Percentiles rank a stretch among this genome's conserved stretches.
Conservation (phyloP, 2,329 filamentous ascomycete genomes). For the Neofusicoccum sp. region DNA sequence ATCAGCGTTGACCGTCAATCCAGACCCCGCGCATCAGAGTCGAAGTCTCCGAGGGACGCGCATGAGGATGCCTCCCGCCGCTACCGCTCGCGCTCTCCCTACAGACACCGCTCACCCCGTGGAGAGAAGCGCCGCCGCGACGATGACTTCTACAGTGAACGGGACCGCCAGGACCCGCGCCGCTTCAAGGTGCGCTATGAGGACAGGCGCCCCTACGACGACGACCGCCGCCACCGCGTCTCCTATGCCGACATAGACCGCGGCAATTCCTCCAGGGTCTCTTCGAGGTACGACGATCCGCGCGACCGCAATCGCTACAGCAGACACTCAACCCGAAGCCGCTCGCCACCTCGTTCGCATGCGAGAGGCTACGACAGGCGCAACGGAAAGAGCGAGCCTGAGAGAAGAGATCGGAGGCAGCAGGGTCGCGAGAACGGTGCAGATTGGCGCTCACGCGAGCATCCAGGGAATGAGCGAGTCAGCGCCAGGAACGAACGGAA, state of each 20-base stretch:
- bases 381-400: conserved; percentile 11
- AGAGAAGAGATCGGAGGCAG: conserved; percentile 11
- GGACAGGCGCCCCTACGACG: conserved; percentile 43
- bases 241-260: conserved; percentile 58
- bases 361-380: conserved; percentile 28
- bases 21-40: conserved; percentile 52
- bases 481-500: not conserved
- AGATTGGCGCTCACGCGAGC: conserved; percentile 20
- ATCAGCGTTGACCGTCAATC: conserved; percentile 88
- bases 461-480: conserved; percentile 13
- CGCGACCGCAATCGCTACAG: conserved; percentile 25
- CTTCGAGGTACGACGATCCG: conserved; percentile 12
- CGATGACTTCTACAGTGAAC: conserved; percentile 53
- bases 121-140: conserved; percentile 66
- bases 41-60: conserved; percentile 20
- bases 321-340: conserved; percentile 13
- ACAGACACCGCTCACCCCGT: conserved; percentile 29
- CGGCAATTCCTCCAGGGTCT: conserved; percentile 14
- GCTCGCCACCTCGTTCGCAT: conserved; percentile 25
- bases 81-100: conserved; percentile 24
- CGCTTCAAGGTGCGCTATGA: conserved; percentile 67
- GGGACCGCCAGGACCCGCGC: conserved; percentile 58
- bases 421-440: conserved; percentile 15
- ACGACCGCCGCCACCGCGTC: conserved; percentile 42
- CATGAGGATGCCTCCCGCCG: conserved; percentile 53